phyloP scores from a whole-genome alignment of 163 green algal genomes.

The Chloromonas sp. region DNA sequence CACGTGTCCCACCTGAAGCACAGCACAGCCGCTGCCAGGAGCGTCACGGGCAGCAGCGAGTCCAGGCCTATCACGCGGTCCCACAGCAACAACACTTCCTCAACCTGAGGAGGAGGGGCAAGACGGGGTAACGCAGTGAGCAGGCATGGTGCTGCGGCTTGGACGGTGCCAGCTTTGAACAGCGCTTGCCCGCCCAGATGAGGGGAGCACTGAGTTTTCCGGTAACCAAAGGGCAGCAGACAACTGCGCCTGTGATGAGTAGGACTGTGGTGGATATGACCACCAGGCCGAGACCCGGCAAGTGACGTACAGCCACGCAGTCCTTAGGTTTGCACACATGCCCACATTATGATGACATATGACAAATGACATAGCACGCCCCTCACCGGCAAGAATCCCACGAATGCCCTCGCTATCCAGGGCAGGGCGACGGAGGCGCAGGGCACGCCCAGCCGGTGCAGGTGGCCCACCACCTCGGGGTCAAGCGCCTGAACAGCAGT shows the following conservation, averaged over 20 bases:
- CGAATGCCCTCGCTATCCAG: conserved; percentile 55
- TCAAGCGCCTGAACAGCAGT: conserved; percentile 46
- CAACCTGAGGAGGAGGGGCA: conserved; percentile 5
- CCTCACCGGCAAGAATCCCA: conserved; percentile 28
- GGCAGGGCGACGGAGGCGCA: conserved; percentile 41
- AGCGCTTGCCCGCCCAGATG: no score
- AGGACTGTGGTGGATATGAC: no score
- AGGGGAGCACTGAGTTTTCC: no score
- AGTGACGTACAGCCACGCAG: no score
- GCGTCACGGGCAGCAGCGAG: conserved; percentile 55
- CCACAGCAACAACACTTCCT: conserved; percentile 64
- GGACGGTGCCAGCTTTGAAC: background rate
- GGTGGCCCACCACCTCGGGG: conserved; percentile 38
- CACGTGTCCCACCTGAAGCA: conserved; percentile 43
- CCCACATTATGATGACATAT: no score
- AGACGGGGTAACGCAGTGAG: background rate
- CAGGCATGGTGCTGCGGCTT: background rate
- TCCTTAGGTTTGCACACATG: no score
- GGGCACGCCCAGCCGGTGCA: conserved; percentile 31
- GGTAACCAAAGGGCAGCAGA: no score
- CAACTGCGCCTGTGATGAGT: no score
- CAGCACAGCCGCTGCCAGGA: conserved; percentile 56
- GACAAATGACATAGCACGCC: background rate
- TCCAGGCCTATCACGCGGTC: conserved; percentile 67
- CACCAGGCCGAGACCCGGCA: no score